phyloP scores from a whole-genome alignment of 2,329 filamentous ascomycete species.

The Xylariaceae sp. region DNA sequence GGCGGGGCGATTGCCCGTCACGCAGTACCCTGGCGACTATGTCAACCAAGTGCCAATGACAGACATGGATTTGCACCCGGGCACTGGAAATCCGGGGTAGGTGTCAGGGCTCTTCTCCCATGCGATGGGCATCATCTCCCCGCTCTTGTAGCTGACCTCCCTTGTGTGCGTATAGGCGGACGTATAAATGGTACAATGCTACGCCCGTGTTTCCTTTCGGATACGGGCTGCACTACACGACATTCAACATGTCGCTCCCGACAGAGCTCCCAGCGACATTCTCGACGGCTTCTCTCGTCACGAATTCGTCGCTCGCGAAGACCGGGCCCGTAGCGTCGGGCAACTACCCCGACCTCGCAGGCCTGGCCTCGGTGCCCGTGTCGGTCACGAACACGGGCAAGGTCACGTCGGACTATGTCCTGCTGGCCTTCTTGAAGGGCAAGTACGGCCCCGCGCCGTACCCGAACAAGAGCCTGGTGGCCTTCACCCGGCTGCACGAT shows the following conservation, averaged over 20 bases:
- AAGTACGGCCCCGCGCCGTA: slow-evolving; percentile 39
- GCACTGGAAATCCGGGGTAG: slow-evolving; percentile 35
- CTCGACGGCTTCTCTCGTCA: slow-evolving; percentile 10
- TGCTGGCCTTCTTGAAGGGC: slow-evolving; percentile 41
- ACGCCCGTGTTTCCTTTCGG: slow-evolving; percentile 46
- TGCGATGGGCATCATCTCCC: not conserved
- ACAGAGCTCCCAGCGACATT: slow-evolving; percentile 17
- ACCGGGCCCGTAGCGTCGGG: slow-evolving; percentile 23
- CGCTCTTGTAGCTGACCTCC: not conserved
- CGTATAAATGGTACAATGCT: slow-evolving; percentile 51
- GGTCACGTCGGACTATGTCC: slow-evolving; percentile 42
- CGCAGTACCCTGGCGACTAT: slow-evolving; percentile 48
- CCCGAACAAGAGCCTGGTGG: slow-evolving; percentile 44
- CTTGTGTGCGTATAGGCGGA: slow-evolving; percentile 26
- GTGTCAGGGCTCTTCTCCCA: slow-evolving; percentile 4
- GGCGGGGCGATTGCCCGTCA: slow-evolving; percentile 46
- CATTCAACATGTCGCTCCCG: slow-evolving; percentile 29
- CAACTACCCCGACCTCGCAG: slow-evolving; percentile 32
- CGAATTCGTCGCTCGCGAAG: slow-evolving; percentile 11
- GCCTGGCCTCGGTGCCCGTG: slow-evolving; percentile 33
- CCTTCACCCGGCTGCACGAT: slow-evolving; percentile 37
- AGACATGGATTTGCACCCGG: slow-evolving; percentile 47
- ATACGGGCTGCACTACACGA: slow-evolving; percentile 51
- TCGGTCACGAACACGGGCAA: slow-evolving; percentile 40
- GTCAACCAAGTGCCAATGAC: slow-evolving; percentile 42